phyloP scores from a whole-genome alignment of 192 early-diverging fungal species.

The Chytriomyces sp. region DNA sequence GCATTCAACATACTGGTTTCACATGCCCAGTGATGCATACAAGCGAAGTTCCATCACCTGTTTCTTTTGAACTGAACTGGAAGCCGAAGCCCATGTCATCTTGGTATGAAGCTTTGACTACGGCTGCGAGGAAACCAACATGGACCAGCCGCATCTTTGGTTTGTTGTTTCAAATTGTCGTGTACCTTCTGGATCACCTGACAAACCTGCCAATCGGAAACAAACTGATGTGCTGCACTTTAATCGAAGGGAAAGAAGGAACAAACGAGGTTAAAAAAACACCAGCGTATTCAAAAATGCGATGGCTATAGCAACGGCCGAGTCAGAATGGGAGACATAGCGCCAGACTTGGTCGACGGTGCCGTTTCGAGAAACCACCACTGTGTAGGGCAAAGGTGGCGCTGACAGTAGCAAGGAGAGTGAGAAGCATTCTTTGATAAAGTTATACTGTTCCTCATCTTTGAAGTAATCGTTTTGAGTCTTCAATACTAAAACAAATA shows the following conservation, averaged over 20 bases:
- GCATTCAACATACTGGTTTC: background rate
- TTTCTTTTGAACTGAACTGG: background rate
- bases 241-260: too few species aligned
- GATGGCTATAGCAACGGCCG: too few species aligned
- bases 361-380: background rate
- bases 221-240: too few species aligned
- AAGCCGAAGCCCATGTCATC: background rate
- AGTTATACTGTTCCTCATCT: too few species aligned
- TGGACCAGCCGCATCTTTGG: background rate
- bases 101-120: background rate
- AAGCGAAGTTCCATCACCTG: background rate
- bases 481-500: too few species aligned
- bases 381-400: background rate
- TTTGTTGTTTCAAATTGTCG: background rate
- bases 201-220: background rate
- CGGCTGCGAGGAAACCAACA: background rate
- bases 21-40: constrained; percentile 8
- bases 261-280: too few species aligned
- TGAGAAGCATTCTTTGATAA: too few species aligned
- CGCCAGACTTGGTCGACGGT: background rate
- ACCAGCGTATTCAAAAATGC: too few species aligned
- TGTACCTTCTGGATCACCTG: background rate
- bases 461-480: too few species aligned
- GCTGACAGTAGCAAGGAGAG: background rate
- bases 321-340: too few species aligned